Percentiles rank a stretch among this genome's conserved stretches.
phyloP scores from a whole-genome alignment of 2,329 filamentous ascomycete genomes.

The Talaromyces marneffei region DNA sequence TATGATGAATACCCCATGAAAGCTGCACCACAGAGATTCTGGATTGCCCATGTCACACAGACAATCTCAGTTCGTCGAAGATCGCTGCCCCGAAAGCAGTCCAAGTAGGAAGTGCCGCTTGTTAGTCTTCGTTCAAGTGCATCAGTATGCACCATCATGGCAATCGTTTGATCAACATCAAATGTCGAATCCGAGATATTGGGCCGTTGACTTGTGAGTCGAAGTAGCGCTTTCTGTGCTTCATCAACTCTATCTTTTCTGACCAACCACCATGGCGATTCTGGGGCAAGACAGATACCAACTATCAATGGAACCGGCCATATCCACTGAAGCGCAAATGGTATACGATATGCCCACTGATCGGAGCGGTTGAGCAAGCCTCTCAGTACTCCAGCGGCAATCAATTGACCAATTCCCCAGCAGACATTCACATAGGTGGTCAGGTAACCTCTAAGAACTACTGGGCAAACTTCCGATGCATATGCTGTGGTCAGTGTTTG shows the following conservation, averaged over 20 bases:
- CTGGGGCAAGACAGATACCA: conserved; percentile 43
- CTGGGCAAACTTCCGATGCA: conserved; percentile 43
- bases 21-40: conserved; percentile 59
- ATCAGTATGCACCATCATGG: conserved; percentile 89
- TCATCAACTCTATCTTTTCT: conserved; percentile 40
- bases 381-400: conserved; percentile 48
- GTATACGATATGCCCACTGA: conserved; percentile 49
- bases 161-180: conserved; percentile 73
- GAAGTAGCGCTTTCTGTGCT: conserved; percentile 38
- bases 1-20: conserved; percentile 61
- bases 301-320: conserved; percentile 47
- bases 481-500: conserved; percentile 45
- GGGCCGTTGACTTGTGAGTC: conserved; percentile 38
- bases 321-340: conserved; percentile 50
- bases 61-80: conserved; percentile 70
- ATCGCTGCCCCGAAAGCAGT: conserved; percentile 78
- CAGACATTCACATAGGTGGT: conserved; percentile 45
- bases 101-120: conserved; percentile 64
- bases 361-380: conserved; percentile 43
- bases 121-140: conserved; percentile 75
- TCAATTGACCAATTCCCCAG: conserved; percentile 46
- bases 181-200: conserved; percentile 57
- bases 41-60: conserved; percentile 59
- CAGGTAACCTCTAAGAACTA: conserved; percentile 40
- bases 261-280: conserved; percentile 50